Conservation (phyloP, 2,329 filamentous ascomycete species). For the Verticillium tricorpus region DNA sequence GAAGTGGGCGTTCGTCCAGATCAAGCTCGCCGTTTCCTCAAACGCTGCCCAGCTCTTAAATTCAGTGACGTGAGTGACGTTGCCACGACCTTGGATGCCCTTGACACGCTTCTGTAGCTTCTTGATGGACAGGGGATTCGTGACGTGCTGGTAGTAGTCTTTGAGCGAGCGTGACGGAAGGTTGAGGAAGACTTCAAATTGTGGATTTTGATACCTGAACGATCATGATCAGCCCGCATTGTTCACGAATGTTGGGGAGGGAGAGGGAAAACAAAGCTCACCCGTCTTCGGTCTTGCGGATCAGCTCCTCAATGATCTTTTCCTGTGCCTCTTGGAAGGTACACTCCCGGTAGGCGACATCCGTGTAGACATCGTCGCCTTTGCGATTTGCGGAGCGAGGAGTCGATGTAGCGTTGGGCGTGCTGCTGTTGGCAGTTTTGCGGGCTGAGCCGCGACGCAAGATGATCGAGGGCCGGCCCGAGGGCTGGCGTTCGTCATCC, state of each 20-base stretch:
- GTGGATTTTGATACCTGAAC: slow-evolving; percentile 50
- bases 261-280: slow-evolving; percentile 31
- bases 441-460: slow-evolving; percentile 24
- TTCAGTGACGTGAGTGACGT: slow-evolving; percentile 58
- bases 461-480: slow-evolving; percentile 27
- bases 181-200: slow-evolving; percentile 62
- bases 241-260: slow-evolving; percentile 1
- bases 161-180: slow-evolving; percentile 70
- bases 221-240: not conserved
- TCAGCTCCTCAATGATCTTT: slow-evolving; percentile 72
- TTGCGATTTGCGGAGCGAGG: slow-evolving; percentile 40
- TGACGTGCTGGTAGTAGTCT: slow-evolving; percentile 84
- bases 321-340: slow-evolving; percentile 83
- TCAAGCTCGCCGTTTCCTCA: slow-evolving; percentile 71
- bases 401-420: slow-evolving; percentile 21
- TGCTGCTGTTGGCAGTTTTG: slow-evolving; percentile 15
- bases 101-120: slow-evolving; percentile 73
- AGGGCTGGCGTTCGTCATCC: slow-evolving; percentile 19
- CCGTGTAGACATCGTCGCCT: slow-evolving; percentile 42
- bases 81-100: slow-evolving; percentile 65
- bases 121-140: slow-evolving; percentile 73
- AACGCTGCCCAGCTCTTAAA: slow-evolving; percentile 82
- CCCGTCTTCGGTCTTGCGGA: slow-evolving; percentile 58
- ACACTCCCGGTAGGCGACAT: slow-evolving; percentile 63
- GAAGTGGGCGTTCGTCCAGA: slow-evolving; percentile 83